A percentile compares a stretch with the other conserved stretches of the same genome.
phyloP scores from a whole-genome alignment of 495 filamentous ascomycete species.

The Apiosordaria backusii region DNA sequence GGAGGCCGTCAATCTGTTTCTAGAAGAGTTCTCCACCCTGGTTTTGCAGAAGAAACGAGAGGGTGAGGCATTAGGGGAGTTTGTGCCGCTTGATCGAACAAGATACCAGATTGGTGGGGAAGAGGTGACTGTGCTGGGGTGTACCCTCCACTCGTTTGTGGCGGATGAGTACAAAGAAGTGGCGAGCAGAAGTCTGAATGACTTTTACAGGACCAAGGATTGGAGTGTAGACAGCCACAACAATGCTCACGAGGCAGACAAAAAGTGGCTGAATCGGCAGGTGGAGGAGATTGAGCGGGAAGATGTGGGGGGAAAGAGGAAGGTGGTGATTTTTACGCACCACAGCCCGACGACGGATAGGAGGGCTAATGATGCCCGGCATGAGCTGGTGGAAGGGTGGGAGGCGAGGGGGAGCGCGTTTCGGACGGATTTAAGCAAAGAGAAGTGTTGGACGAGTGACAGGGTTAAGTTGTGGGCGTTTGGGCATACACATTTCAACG shows the following conservation, averaged over 20 bases:
- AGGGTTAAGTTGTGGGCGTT: slow-evolving; percentile 52
- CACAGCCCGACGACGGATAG: slow-evolving; percentile 43
- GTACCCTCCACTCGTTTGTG: slow-evolving; percentile 45
- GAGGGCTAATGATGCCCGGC: slow-evolving; percentile 38
- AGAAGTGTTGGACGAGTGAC: slow-evolving; percentile 42
- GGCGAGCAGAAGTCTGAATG: slow-evolving; percentile 40
- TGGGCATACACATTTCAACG: slow-evolving; percentile 53
- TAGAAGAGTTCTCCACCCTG: slow-evolving; percentile 12
- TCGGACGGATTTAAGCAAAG: slow-evolving; percentile 38
- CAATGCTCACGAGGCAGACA: slow-evolving; percentile 39
- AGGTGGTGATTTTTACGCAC: slow-evolving; percentile 52
- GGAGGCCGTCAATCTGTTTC: slow-evolving; percentile 27
- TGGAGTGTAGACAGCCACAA: slow-evolving; percentile 49
- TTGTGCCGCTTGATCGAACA: slow-evolving; percentile 47
- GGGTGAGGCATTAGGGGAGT: slow-evolving; percentile 31
- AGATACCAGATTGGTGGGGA: slow-evolving; percentile 35
- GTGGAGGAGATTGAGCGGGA: slow-evolving; percentile 43
- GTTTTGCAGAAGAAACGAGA: slow-evolving; percentile 19
- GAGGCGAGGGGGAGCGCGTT: slow-evolving; percentile 33
- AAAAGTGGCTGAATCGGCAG: slow-evolving; percentile 51
- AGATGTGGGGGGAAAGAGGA: slow-evolving; percentile 33
- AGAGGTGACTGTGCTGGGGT: slow-evolving; percentile 46
- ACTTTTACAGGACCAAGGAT: slow-evolving; percentile 47
- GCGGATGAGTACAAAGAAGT: slow-evolving; percentile 21
- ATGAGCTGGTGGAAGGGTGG: slow-evolving; percentile 28